Conservation (phyloP, 2,329 filamentous ascomycete genomes). For the Zasmidium citrigriseum region DNA sequence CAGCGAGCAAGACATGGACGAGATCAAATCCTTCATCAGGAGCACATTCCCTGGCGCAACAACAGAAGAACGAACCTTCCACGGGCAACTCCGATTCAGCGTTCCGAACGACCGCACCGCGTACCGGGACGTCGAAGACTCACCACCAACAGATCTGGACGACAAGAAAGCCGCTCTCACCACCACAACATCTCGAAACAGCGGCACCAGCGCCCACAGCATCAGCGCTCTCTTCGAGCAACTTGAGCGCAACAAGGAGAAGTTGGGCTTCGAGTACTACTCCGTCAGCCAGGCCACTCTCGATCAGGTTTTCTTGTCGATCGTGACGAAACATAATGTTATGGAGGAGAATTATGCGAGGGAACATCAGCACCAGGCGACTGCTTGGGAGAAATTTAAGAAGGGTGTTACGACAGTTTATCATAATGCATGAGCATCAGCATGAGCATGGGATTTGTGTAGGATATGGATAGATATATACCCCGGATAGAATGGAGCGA, state of each 20-base stretch:
- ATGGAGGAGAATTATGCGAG: slow-evolving; percentile 62
- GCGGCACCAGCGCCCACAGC: slow-evolving; percentile 36
- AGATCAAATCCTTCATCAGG: slow-evolving; percentile 67
- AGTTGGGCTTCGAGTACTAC: slow-evolving; percentile 78
- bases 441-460: neutral
- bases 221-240: slow-evolving; percentile 71
- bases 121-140: slow-evolving; percentile 16
- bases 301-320: slow-evolving; percentile 86
- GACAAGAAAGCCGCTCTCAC: slow-evolving; percentile 10
- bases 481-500: neutral
- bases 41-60: slow-evolving; percentile 63
- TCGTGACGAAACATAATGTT: slow-evolving; percentile 78
- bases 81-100: slow-evolving; percentile 85
- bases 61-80: slow-evolving; percentile 73
- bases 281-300: slow-evolving; percentile 83
- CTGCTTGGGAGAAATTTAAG: slow-evolving; percentile 19
- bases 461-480: neutral
- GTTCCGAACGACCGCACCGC: slow-evolving; percentile 54
- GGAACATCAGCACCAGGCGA: slow-evolving; percentile 18
- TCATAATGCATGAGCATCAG: slow-evolving; percentile 19
- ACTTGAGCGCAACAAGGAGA: slow-evolving; percentile 69
- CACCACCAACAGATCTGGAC: neutral
- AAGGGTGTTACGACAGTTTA: slow-evolving; percentile 17
- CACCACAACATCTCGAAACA: slow-evolving; percentile 8
- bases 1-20: slow-evolving; percentile 64